Evolutionary conservation across 2,329 filamentous ascomycete species (phyloP), one percentile per base, ranked within the genome.

Genomic region (Nothopassalora personata): DNA sequence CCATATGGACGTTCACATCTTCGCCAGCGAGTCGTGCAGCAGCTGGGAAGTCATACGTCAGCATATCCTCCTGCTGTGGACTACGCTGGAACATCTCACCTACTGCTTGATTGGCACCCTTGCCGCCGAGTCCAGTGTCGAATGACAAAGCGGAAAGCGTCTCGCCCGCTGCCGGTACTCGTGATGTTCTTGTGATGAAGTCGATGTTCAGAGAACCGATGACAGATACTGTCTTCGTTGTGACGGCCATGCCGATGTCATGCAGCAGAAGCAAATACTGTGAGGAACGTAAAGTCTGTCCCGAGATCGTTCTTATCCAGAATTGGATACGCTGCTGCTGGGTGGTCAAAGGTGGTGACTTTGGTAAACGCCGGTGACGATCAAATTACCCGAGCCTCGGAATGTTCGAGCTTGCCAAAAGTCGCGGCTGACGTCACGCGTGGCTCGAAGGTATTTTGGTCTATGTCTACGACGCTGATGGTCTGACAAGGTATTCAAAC

Each of bases 171-270:
- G 82, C 78, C 1, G 94, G 93, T 63, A 96, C 85, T 63, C 93
- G 90, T 5, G 90, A 81, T 34, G 94, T 94, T 68, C 90, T 86
- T 45, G 91, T 92, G 63, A 96, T 90, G 64, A 97, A 86, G 78
- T 99, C 93, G 72, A 90, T 90, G 77, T 97, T 97, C 61, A 99
- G 86, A 34, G 93, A 97, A 68, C 93, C 93, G 66, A 97, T 86
- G 63, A 97, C 84, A 63, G 88, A 87, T 73, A 97, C 60, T n/a
- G 54, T 60, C 33, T 49, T 47, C 19, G 53, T 52, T 18, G 55
- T 19, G 51, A 6, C 11, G 33, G 56, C 36, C 60, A 63, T 63
- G 10, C 34, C 23, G 49, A 34, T 49, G 27, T 49, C 30, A n/a
- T 11, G 28, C 19, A 28, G 9, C 5, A 4, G 28, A 27, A 28